A percentile compares a stretch with the other conserved stretches of the same genome.
Evolutionary conservation across 176 grass and related monocot genomes (phyloP).

Genomic region (Lolium rigidum): DNA sequence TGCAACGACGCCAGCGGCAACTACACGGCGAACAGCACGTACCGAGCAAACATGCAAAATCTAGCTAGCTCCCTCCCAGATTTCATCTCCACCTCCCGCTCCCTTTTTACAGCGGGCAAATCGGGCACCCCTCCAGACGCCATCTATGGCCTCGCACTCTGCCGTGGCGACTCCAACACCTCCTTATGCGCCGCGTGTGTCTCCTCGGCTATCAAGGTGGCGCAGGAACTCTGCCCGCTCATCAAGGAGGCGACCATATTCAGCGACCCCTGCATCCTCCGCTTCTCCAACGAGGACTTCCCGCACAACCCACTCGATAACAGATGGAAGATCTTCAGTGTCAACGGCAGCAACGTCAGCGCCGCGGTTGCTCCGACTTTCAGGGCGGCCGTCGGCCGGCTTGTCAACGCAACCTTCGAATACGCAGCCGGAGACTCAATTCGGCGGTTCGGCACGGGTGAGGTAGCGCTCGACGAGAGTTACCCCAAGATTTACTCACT

Average conservation of each 20-base stretch:
- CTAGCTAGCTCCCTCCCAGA: background rate
- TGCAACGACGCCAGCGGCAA: slow-evolving; percentile 1
- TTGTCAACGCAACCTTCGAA: slow-evolving; percentile 20
- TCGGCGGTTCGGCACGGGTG: slow-evolving; percentile 40
- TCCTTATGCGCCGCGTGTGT: slow-evolving; percentile 16
- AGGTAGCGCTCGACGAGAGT: background rate
- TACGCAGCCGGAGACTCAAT: slow-evolving; percentile 25
- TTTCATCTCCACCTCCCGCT: background rate
- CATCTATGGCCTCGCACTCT: slow-evolving; percentile 39
- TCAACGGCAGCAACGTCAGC: background rate
- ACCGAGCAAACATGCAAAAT: slow-evolving; percentile 14
- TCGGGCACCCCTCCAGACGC: slow-evolving; percentile 18
- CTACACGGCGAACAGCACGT: slow-evolving; percentile 24
- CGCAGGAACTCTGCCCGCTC: slow-evolving; percentile 27
- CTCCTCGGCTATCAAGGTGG: background rate
- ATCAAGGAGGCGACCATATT: slow-evolving; percentile 21
- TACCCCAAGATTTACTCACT: slow-evolving; percentile 50
- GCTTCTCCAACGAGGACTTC: slow-evolving; percentile 54
- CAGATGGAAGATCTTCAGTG: accelerated
- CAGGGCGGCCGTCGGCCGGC: background rate
- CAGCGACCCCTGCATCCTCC: slow-evolving; percentile 57
- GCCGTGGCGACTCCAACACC: slow-evolving; percentile 47
- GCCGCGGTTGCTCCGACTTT: background rate
- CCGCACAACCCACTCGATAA: background rate
- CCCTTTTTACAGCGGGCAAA: background rate